Base-by-base conservation (phyloP, 202 grass and related monocot species). In the Eragrostis tef region DNA sequence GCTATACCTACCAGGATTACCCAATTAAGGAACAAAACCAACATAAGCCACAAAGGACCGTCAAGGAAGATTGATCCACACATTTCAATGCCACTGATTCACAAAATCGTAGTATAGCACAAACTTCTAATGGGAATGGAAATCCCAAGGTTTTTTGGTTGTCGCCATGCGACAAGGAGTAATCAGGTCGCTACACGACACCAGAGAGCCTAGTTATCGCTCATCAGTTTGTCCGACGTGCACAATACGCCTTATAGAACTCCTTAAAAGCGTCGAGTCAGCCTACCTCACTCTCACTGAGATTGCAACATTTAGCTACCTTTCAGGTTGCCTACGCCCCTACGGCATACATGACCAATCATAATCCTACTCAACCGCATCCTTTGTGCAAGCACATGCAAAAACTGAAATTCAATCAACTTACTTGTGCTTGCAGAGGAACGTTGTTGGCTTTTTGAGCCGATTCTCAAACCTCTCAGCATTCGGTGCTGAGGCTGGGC, bases 341-440 rank as follows among this genome's bases (percentile, higher is more conserved):
- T 43, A 43, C 59, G 9, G 10, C 11, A 42, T 73, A 78, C 22
- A 73, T 72, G 52, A 45, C 42, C 69, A 85, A 66, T 53, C 77
- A 82, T 71, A 78, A 77, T 45, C 6, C 21, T 72, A 77, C n/a
- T 61, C 44, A 78, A 83, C 57, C 24, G 25, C 21, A 16, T 50
- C 64, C 48, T 64, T 75, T 51, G 17, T 6, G 13, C 3, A 14
- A 26, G 46, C n/a, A 17, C 9, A 25, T 36, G 75, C 29, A 80
- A 15, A 87, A 22, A 9, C 7, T 31, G 64, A 78, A 79, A 59
- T 16, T 53, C n/a, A 48, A 17, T 71, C 53, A 19, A 90, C 90
- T 90, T 73, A 97, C 93, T 92, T 93, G 83, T 96, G 94, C 80
- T 93, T 91, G 85, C 96, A 94, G 87, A 99, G 89, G 78, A 99